Conservation (phyloP, 2,329 filamentous ascomycete genomes). For the Ceratocystiopsis minuta region DNA sequence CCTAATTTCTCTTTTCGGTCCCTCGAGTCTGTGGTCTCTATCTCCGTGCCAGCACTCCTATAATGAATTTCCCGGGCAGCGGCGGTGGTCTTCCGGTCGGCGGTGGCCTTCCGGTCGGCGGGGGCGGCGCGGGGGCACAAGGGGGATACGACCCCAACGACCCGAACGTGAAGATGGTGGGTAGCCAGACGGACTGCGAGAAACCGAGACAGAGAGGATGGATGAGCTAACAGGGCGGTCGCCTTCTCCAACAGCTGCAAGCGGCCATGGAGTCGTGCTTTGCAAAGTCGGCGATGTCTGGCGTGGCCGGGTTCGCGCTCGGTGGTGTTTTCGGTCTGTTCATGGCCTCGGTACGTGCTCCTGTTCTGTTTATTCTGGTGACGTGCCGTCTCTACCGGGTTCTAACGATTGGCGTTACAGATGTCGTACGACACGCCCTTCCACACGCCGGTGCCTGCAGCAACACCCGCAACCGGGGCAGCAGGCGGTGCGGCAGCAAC, state of each 20-base stretch:
- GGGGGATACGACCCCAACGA: slow-evolving; percentile 22
- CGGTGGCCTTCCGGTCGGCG: slow-evolving; percentile 7
- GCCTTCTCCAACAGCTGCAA: slow-evolving; percentile 42
- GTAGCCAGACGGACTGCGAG: neutral
- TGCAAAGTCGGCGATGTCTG: slow-evolving; percentile 74
- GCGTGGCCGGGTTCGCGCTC: slow-evolving; percentile 84
- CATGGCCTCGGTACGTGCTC: slow-evolving; percentile 67
- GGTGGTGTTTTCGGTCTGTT: slow-evolving; percentile 91
- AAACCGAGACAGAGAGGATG: neutral
- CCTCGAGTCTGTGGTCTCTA: too few relatives aligned
- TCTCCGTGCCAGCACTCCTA: too few relatives aligned
- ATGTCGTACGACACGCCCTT: slow-evolving; percentile 97
- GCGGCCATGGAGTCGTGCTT: slow-evolving; percentile 80
- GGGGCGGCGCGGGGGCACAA: slow-evolving; percentile 8
- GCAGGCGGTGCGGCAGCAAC: neutral
- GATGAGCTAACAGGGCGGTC: neutral
- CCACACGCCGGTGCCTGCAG: slow-evolving; percentile 24
- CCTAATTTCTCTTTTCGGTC: too few relatives aligned
- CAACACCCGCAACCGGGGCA: neutral
- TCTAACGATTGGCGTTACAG: slow-evolving; percentile 23
- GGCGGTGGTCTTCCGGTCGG: too few relatives aligned
- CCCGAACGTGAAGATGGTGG: slow-evolving; percentile 28
- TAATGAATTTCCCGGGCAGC: slow-evolving; percentile 23
- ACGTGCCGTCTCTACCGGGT: neutral
- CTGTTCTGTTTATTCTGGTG: too few relatives aligned